phyloP scores from a whole-genome alignment of 225 moss, liverwort and hornwort genomes.

The Physcomitrium patens region DNA sequence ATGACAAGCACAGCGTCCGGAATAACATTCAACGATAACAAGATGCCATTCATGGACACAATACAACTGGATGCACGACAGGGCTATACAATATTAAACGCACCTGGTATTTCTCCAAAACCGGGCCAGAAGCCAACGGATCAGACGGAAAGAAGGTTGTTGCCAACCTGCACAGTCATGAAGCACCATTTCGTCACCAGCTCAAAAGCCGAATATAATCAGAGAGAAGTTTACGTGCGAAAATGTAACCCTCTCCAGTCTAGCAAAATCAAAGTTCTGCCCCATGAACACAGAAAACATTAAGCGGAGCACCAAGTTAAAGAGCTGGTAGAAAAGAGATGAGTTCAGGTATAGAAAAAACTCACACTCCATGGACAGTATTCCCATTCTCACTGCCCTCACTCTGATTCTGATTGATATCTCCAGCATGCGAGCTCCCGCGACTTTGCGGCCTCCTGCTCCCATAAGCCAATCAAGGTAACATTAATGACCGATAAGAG shows the following conservation, averaged over 20 bases:
- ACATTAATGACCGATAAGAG: background rate
- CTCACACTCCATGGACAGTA: constrained; percentile 46
- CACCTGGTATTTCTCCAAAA: constrained; percentile 94
- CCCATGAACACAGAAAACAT: background rate
- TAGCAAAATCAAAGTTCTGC: background rate
- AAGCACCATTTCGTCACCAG: constrained; percentile 13
- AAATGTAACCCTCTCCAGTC: constrained; percentile 6
- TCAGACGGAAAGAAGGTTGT: constrained; percentile 58
- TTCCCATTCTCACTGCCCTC: constrained; percentile 43
- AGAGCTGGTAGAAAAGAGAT: background rate
- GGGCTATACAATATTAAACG: background rate
- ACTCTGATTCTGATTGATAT: constrained; percentile 31
- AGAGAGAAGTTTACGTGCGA: background rate
- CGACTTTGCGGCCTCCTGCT: constrained; percentile 49
- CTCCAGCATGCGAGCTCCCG: constrained; percentile 43
- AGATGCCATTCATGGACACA: background rate
- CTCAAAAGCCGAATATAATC: constrained; percentile 12
- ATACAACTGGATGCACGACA: constrained; percentile 10
- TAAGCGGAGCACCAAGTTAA: constrained; percentile 3
- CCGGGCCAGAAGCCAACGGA: constrained; percentile 66
- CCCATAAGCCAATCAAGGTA: background rate
- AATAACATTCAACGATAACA: background rate
- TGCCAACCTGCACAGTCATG: constrained; percentile 53
- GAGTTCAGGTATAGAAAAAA: background rate
- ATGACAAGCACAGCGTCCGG: background rate